Percentiles rank a stretch among this genome's conserved stretches.
Conservation (phyloP, 2,329 filamentous ascomycete genomes). For the Alternaria alternata region DNA sequence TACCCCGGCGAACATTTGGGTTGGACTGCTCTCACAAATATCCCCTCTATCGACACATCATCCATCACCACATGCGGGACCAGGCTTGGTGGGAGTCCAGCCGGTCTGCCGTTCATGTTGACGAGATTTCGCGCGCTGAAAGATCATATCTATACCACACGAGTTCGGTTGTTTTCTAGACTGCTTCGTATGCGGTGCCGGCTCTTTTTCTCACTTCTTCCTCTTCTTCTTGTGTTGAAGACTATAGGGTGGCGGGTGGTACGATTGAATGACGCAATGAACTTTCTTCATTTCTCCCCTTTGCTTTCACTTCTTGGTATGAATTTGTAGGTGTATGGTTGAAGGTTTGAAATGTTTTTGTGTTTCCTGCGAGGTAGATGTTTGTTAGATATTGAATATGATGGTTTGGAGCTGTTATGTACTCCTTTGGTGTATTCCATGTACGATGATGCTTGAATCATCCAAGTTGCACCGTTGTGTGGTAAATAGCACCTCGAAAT, state of each 20-base stretch:
- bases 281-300: neutral
- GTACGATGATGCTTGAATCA: too few relatives aligned
- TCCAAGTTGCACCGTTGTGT: too few relatives aligned
- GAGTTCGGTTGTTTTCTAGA: neutral
- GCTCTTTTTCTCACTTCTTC: conserved; percentile 1
- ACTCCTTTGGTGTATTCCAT: neutral
- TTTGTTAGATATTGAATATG: neutral
- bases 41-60: neutral
- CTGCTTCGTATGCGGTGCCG: conserved; percentile 2
- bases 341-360: neutral
- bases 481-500: too few relatives aligned
- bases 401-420: neutral
- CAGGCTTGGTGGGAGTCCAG: neutral
- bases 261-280: conserved; percentile 18
- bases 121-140: neutral
- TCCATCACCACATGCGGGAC: neutral
- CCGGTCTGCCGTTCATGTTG: neutral
- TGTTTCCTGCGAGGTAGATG: neutral
- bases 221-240: neutral
- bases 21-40: conserved; percentile 1
- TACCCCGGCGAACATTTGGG: neutral
- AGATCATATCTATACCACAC: conserved; percentile 3
- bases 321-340: neutral
- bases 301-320: neutral
- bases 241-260: conserved; percentile 6